Evolutionary conservation across 192 early-diverging fungal species (phyloP), one percentile per base, ranked within the genome.

Genomic region (Backusella tuberculispora): DNA sequence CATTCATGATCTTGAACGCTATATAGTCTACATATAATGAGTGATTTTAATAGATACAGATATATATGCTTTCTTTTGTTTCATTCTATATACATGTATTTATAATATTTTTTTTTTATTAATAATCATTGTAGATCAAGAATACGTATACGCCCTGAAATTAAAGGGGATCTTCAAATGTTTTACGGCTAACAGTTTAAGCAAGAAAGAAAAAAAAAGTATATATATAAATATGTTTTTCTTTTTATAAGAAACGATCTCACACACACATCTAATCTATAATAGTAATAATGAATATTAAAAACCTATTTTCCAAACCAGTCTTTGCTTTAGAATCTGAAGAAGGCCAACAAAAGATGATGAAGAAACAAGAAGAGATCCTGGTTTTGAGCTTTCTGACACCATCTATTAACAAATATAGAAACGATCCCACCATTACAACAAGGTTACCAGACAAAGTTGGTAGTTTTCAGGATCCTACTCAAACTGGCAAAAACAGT

Each of bases 381-480:
- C 17, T 19, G 50, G n/a, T 24, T 53, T 19, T 6, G 19, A 53
- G n/a, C 29, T 34, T 34, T 34, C 0, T 34, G 29, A 34, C 2
- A 34, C 29, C 29, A 34, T 34, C 29, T 34, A 34, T 34, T 34
- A 1, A 34, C 50, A 74, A 75, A 65, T 72, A 65, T 45, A 19
- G 47, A 5, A 76, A 73, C 70, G 79, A 80, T 41, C 79, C 75
- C 53, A 80, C 73, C 44, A 17, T 66, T 40, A 80, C 44, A 26
- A 65, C 66, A 19, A 42, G 46, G n/a, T 56, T 65, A 21, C 74
- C 79, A 69, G 74, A 76, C 17, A 45, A 76, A 3, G 67, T 76
- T 70, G 79, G 79, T 19, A 10, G 19, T 21, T 76, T 60, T 24
- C 17, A 50, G 37, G 74, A 80, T 63, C 75, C 79, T 41, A 76